Conservation (phyloP, 495 filamentous ascomycete genomes). For the Talaromyces trachyspermus region DNA sequence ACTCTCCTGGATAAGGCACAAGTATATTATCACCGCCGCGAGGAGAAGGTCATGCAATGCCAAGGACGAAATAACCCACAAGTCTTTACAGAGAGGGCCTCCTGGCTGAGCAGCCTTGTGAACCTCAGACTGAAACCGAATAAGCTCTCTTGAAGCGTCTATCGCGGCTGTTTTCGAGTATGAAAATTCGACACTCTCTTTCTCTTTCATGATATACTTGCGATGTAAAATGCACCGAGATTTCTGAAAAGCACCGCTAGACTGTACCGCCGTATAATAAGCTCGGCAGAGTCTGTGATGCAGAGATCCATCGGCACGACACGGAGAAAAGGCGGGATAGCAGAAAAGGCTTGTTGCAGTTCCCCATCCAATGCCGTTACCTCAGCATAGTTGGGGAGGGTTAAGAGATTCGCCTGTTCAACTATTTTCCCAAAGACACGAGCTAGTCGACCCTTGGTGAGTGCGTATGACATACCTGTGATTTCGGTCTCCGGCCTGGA, state of each 20-base stretch:
- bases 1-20: slow-evolving; percentile 51
- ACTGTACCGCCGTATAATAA: slow-evolving; percentile 76
- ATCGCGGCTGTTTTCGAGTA: slow-evolving; percentile 75
- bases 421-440: slow-evolving; percentile 35
- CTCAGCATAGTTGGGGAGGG: slow-evolving; percentile 62
- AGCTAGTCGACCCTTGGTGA: slow-evolving; percentile 27
- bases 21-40: slow-evolving; percentile 78
- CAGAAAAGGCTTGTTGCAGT: slow-evolving; percentile 58
- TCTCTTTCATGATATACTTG: slow-evolving; percentile 64
- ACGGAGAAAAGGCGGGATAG: slow-evolving; percentile 61
- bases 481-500: slow-evolving; percentile 23
- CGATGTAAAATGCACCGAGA: slow-evolving; percentile 76
- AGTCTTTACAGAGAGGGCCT: slow-evolving; percentile 61
- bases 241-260: slow-evolving; percentile 79
- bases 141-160: slow-evolving; percentile 65
- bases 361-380: slow-evolving; percentile 66
- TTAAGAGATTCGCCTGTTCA: slow-evolving; percentile 33
- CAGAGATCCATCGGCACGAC: slow-evolving; percentile 62
- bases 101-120: slow-evolving; percentile 65
- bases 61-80: slow-evolving; percentile 72
- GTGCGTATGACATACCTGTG: slow-evolving; percentile 38
- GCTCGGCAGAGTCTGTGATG: slow-evolving; percentile 64
- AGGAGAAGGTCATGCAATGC: slow-evolving; percentile 78
- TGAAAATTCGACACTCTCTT: slow-evolving; percentile 62
- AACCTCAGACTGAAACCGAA: slow-evolving; percentile 71